Evolutionary conservation across 805 yeast genomes (phyloP).

Genomic region (Hanseniaspora hatyaiensis): DNA sequence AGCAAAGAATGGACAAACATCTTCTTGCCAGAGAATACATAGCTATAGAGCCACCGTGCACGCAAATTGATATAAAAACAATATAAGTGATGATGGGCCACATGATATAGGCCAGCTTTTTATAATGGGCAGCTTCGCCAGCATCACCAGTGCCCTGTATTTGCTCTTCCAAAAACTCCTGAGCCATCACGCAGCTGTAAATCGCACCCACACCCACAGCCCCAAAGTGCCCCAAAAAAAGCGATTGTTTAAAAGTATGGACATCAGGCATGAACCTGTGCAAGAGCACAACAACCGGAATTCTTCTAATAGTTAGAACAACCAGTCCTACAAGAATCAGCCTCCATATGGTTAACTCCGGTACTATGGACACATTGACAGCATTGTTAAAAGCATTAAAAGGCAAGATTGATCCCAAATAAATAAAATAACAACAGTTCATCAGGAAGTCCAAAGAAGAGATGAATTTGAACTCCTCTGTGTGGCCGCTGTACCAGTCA

Average conservation of each 20-base stretch:
- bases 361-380: conserved; percentile 34
- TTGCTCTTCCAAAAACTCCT: conserved; percentile 23
- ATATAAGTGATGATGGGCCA: conserved; percentile 81
- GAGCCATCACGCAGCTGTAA: conserved; percentile 69
- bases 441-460: conserved; percentile 73
- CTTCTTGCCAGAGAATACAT: no score
- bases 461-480: conserved; percentile 77
- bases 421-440: conserved; percentile 76
- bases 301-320: conserved; percentile 59
- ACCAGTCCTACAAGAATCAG: conserved; percentile 63
- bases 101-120: conserved; percentile 45
- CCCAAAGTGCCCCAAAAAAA: conserved; percentile 94
- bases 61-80: conserved; percentile 68
- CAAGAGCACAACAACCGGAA: conserved; percentile 66
- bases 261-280: conserved; percentile 78
- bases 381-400: conserved; percentile 66
- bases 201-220: conserved; percentile 94
- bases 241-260: conserved; percentile 82
- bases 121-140: conserved; percentile 39
- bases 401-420: conserved; percentile 86
- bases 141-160: not conserved
- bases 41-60: conserved; percentile 75
- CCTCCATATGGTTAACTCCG: conserved; percentile 55
- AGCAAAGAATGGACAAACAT: no score
- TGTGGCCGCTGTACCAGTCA: conserved; percentile 71